Conservation (phyloP, 2,329 filamentous ascomycete species). For the Xylariaceae sp. region DNA sequence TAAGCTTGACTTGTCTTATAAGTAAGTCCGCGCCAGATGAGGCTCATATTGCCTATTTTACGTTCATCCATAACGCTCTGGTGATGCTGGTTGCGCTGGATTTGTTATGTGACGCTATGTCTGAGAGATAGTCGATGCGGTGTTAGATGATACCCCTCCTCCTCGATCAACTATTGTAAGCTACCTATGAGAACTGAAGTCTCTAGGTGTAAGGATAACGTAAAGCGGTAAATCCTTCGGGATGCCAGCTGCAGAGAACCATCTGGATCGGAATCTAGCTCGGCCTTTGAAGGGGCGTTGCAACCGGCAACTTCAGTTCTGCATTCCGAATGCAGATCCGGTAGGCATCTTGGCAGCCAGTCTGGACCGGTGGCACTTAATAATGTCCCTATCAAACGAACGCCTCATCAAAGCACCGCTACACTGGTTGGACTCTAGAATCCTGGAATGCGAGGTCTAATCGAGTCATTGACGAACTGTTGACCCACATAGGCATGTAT, state of each 20-base stretch:
- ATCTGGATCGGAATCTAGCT: slow-evolving; percentile 1
- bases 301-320: slow-evolving; percentile 16
- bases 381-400: slow-evolving; percentile 3
- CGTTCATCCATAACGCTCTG: slow-evolving; percentile 3
- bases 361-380: background rate
- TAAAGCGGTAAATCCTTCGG: background rate
- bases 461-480: background rate
- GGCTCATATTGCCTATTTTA: slow-evolving; percentile 11
- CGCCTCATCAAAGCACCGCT: slow-evolving; percentile 2
- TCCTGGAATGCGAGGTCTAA: background rate
- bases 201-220: background rate
- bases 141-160: slow-evolving; percentile 32
- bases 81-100: slow-evolving; percentile 7
- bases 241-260: slow-evolving; percentile 8
- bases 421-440: background rate
- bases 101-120: slow-evolving; percentile 15
- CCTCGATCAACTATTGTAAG: no score
- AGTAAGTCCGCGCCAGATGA: background rate
- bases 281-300: background rate
- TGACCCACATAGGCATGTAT: background rate
- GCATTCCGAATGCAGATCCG: slow-evolving; percentile 18
- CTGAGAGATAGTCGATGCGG: slow-evolving; percentile 27
- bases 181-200: slow-evolving; percentile 15
- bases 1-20: background rate
- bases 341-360: slow-evolving; percentile 7